These are phyloP conservation scores for Citrullus amarus DNA, from an alignment of 306 rosid species.

Conservation along the genomic window DNA sequence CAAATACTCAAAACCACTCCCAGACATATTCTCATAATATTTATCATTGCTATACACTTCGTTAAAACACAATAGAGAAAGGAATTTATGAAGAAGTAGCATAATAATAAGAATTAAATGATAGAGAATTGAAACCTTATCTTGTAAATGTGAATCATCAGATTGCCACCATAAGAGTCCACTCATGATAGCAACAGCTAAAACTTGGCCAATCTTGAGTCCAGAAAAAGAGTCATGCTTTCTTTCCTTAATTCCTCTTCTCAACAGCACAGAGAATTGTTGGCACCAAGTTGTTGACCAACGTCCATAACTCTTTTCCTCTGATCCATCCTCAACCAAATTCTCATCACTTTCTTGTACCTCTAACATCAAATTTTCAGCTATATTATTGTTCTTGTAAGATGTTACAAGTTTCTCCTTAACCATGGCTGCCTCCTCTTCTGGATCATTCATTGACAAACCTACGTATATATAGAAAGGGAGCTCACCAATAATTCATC, in stretches of 20 bases:
- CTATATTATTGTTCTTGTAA: constrained; percentile 16
- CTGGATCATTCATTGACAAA: constrained; percentile 20
- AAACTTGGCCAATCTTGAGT: constrained; percentile 34
- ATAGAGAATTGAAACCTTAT: constrained; percentile 30
- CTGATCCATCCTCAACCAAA: constrained; percentile 5
- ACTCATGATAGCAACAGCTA: constrained; percentile 32
- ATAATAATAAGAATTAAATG: neutral
- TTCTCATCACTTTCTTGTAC: constrained; percentile 1
- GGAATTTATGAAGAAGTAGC: neutral
- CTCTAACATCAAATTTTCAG: constrained; percentile 19
- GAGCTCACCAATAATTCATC: no score
- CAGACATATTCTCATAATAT: no score
- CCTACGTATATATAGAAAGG: constrained; percentile 19
- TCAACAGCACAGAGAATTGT: constrained; percentile 44
- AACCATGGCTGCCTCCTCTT: constrained; percentile 21
- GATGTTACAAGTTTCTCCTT: constrained; percentile 27
- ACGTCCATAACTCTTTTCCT: constrained; percentile 19
- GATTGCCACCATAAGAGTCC: constrained; percentile 68
- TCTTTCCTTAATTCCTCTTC: constrained; percentile 64
- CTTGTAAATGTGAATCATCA: constrained; percentile 35
- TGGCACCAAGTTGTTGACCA: constrained; percentile 70
- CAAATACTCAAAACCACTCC: neutral
- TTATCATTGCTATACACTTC: no score
- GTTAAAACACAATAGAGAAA: neutral
- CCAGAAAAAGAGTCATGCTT: constrained; percentile 40